phyloP scores from a whole-genome alignment of 371 early-diverging fungal species.

The Apophysomyces elegans region DNA sequence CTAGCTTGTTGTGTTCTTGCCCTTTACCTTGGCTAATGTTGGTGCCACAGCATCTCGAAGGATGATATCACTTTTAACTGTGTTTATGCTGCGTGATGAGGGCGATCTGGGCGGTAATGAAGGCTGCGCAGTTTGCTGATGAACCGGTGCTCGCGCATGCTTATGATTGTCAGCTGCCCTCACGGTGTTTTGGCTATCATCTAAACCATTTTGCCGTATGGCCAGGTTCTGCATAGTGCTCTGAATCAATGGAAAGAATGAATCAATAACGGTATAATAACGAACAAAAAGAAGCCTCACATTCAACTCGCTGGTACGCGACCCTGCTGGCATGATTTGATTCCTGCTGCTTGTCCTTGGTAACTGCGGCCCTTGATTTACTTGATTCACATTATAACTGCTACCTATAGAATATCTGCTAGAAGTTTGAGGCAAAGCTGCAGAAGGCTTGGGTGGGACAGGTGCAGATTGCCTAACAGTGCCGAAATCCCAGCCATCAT shows the following conservation, averaged over 20 bases:
- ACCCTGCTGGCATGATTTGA: constrained; percentile 23
- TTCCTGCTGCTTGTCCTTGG: constrained; percentile 24
- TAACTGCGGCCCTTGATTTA: constrained; percentile 18
- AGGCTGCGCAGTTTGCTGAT: constrained; percentile 28
- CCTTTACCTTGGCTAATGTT: constrained; percentile 42
- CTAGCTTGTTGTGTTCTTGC: constrained; percentile 12
- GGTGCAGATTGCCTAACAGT: constrained; percentile 54
- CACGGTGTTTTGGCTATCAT: constrained; percentile 39
- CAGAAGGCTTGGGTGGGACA: constrained; percentile 29
- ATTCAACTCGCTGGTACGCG: constrained; percentile 25
- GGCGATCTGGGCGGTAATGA: constrained; percentile 30
- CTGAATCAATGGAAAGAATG: not conserved
- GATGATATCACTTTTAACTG: constrained; percentile 33
- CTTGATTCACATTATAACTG: not conserved
- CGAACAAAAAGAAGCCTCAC: constrained; percentile 18
- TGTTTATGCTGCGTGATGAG: constrained; percentile 42
- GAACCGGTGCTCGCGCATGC: constrained; percentile 13
- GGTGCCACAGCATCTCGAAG: constrained; percentile 39
- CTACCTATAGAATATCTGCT: constrained; percentile 37
- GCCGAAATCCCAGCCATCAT: constrained; percentile 36
- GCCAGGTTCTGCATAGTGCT: constrained; percentile 16
- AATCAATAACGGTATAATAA: not conserved
- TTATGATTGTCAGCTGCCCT: constrained; percentile 28
- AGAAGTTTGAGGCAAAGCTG: constrained; percentile 23
- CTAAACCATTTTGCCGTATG: constrained; percentile 9